Evolutionary conservation across 1,284 basidiomycete genomes (phyloP).

Genomic region (Wolfiporia cocos): DNA sequence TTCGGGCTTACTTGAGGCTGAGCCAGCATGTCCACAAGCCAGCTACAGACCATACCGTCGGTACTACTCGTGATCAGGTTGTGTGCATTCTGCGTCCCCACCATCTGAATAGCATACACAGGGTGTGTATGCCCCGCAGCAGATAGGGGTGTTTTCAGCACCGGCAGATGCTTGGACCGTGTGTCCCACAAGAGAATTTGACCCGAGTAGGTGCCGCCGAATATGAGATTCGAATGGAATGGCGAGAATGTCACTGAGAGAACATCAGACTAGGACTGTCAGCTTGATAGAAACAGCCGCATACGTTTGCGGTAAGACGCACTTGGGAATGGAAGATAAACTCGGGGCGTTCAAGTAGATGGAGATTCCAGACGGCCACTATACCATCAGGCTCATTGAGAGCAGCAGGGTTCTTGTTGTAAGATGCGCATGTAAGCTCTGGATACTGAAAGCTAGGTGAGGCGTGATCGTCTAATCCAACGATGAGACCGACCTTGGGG

Average conservation of each 20-base stretch:
- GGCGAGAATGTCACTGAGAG: constrained; percentile 95
- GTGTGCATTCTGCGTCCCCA: constrained; percentile 97
- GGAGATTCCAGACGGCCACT: constrained; percentile 96
- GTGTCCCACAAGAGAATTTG: constrained; percentile 99
- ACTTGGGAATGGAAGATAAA: constrained; percentile 98
- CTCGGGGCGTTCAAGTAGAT: constrained; percentile 91
- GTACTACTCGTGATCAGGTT: constrained; percentile 94
- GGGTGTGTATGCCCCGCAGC: constrained; percentile 97
- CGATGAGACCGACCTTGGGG: constrained; percentile 72
- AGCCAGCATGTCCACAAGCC: constrained; percentile 98
- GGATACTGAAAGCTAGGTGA: constrained; percentile 64
- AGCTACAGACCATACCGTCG: constrained; percentile 95
- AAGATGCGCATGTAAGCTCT: constrained; percentile 90
- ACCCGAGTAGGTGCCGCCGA: constrained; percentile 97
- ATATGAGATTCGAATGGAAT: constrained; percentile 95
- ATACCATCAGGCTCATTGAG: constrained; percentile 94
- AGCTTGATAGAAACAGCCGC: neutral
- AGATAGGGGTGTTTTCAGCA: constrained; percentile 93
- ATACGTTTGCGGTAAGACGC: constrained; percentile 13
- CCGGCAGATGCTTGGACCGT: constrained; percentile 91
- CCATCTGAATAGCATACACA: constrained; percentile 95
- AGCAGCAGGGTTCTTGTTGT: constrained; percentile 92
- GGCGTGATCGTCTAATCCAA: too few species aligned
- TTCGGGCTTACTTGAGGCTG: constrained; percentile 88
- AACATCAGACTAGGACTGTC: constrained; percentile 77